Evolutionary conservation across 352 stramenopile species (phyloP), one percentile per base, ranked within the genome.

Genomic region (Phytopythium chamaehyphon): DNA sequence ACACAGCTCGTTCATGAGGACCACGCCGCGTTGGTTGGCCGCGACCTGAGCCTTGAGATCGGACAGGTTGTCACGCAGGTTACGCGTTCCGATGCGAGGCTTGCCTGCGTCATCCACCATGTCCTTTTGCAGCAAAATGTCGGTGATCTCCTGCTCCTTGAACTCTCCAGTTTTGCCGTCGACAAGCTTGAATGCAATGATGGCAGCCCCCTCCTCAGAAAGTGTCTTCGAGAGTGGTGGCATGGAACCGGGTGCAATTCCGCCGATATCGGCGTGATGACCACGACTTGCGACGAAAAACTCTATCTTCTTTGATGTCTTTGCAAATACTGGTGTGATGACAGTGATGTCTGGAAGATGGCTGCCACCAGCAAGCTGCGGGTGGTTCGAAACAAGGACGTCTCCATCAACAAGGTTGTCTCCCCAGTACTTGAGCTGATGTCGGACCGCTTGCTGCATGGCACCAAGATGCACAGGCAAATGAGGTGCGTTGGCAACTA

Each of bases 301-400:
- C 39, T 98, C 86, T 40, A 99, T 97, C 44, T 95, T 80, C 24
- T 89, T 71, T 11, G 69, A 82, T 19, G 69, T 71, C 49, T 95
- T 75, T 53, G 96, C 78, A 69, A 99, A 99, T 2, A 99, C 96
- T 26, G 97, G 97, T n/a, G 97, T 99, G 51, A 99, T 99, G 4
- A 99, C 97, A 6, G 96, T 99, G 59, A 99, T 99, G 66, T 99
- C 97, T 1, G 97, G 97, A n/a, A 99, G 69, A 63, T 99, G 96
- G 31, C 73, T 95, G 15, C 96, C 97, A 35, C 97, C 97, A 19
- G 97, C 97, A 37, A 99, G 80, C 59, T 99, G 97, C 26, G 97
- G 97, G 71, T 99, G 97, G 75, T 99, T 99, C 6, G 93, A 98
- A 8, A 99, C 92, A 26, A 99, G 80, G 3, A 99, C 97, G 59